Evolutionary conservation across 208 protist genomes (phyloP), one percentile per base, ranked within the genome.

Genomic region (Trypanosoma avium): DNA sequence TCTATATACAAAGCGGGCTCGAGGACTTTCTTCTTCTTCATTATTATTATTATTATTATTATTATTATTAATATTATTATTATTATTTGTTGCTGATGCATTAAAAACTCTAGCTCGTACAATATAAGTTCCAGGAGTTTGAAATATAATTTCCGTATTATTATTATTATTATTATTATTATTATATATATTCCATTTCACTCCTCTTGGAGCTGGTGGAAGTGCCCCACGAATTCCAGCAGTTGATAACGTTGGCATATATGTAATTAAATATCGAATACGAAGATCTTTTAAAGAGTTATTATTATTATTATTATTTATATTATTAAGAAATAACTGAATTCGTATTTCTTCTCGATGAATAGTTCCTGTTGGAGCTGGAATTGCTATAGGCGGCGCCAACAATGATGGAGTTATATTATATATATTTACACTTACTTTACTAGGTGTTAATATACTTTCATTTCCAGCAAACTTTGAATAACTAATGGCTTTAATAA

Each of bases 121-220:
- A 60, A 67, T 67, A 42, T 67, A 24, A 19, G 50, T 60, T 17
- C 61, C 61, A 3, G 61, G 48, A 17, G 10, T 67, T 17, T 57
- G 33, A 7, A 67, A 32, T 13, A 53, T 5, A 48, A 67, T 42
- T n/a, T 0, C n/a, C 35, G 15, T 48, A 7, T n/a, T 33, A 29
- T 29, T 54, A 26, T 54, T 38, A 17, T 47, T 35, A 33, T 6
- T 29, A 15, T 0, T 8, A 13, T 33, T 48, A 7, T n/a, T 33
- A 29, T 29, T 54, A 26, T 54, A 54, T 22, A 56, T 35, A 33
- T 6, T 29, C 59, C 59, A 65, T 12, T 4, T 65, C 8, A 17
- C 33, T 21, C 29, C 30, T 4, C 24, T 3, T 22, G 36, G n/a
- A 7, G 24, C 9, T 3, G 48, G 59, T 38, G 48, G 49, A 17